Evolutionary conservation across 257 asterid species (phyloP).

Genomic region (Haberlea rhodopensis): DNA sequence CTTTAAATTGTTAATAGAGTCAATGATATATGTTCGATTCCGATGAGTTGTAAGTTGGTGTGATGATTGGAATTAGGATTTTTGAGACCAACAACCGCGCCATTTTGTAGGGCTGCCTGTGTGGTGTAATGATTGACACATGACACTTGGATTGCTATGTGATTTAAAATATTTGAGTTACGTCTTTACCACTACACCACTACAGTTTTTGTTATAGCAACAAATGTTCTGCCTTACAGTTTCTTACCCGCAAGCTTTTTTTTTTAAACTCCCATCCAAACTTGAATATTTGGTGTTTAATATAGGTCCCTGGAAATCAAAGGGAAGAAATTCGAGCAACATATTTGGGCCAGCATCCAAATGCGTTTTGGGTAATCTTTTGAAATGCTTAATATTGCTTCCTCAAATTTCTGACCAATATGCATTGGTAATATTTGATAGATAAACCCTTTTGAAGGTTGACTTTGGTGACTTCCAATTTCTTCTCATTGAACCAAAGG

Average conservation of each 20-base stretch:
- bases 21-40: neutral
- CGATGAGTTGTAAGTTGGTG: neutral
- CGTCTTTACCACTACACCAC: too few species aligned
- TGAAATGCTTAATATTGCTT: slow-evolving; percentile 16
- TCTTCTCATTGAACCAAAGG: slow-evolving; percentile 77
- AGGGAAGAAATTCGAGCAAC: slow-evolving; percentile 62
- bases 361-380: slow-evolving; percentile 84
- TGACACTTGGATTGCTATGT: neutral
- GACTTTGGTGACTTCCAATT: slow-evolving; percentile 97
- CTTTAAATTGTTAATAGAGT: neutral
- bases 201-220: too few species aligned
- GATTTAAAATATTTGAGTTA: too few species aligned
- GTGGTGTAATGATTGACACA: neutral
- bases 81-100: neutral
- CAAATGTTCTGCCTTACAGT: too few species aligned
- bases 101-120: neutral
- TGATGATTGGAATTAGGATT: neutral
- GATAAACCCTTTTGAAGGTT: slow-evolving; percentile 52
- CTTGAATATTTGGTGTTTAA: too few species aligned
- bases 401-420: slow-evolving; percentile 7
- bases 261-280: slow-evolving; percentile 23
- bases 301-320: slow-evolving; percentile 55
- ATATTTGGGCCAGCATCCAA: slow-evolving; percentile 80
- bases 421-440: slow-evolving; percentile 22
- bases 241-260: too few species aligned